phyloP scores from a whole-genome alignment of 1,284 basidiomycete species.

The Marasmius sp. region DNA sequence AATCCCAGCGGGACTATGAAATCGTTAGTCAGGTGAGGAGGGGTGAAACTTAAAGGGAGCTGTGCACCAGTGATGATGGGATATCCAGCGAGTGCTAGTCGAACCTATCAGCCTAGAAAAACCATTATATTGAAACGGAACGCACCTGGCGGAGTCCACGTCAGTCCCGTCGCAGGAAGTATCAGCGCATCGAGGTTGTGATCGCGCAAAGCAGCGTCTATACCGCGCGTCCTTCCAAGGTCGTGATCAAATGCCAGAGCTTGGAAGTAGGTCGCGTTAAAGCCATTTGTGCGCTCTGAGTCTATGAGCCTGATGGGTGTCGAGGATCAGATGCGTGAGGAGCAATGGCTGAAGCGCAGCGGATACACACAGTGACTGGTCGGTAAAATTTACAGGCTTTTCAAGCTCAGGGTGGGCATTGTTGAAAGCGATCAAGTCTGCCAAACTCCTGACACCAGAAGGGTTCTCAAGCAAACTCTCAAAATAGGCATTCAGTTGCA shows the following conservation, averaged over 20 bases:
- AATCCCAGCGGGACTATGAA: constrained; percentile 60
- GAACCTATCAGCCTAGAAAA: neutral
- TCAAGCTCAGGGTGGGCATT: constrained; percentile 48
- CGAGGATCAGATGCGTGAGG: neutral
- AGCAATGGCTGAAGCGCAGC: constrained; percentile 4
- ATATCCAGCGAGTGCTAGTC: constrained; percentile 55
- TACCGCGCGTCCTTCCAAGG: constrained; percentile 53
- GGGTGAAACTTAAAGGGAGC: neutral
- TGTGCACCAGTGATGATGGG: constrained; percentile 52
- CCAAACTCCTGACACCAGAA: constrained; percentile 52
- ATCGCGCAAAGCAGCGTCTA: constrained; percentile 52
- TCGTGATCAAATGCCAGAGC: constrained; percentile 52
- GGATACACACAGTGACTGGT: constrained; percentile 41
- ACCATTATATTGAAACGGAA: neutral
- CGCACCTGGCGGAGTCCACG: constrained; percentile 44
- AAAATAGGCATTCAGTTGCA: constrained; percentile 52
- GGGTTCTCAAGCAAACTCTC: constrained; percentile 44
- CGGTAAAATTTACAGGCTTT: constrained; percentile 43
- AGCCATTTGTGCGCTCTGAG: constrained; percentile 46
- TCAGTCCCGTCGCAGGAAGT: constrained; percentile 51
- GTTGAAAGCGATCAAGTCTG: constrained; percentile 58
- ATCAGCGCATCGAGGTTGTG: constrained; percentile 59
- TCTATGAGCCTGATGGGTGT: constrained; percentile 40
- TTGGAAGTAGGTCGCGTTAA: constrained; percentile 46
- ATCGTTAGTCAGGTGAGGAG: neutral